Evolutionary conservation across 768 basidiomycete species (phyloP).

Genomic region (Nidularia sp.): DNA sequence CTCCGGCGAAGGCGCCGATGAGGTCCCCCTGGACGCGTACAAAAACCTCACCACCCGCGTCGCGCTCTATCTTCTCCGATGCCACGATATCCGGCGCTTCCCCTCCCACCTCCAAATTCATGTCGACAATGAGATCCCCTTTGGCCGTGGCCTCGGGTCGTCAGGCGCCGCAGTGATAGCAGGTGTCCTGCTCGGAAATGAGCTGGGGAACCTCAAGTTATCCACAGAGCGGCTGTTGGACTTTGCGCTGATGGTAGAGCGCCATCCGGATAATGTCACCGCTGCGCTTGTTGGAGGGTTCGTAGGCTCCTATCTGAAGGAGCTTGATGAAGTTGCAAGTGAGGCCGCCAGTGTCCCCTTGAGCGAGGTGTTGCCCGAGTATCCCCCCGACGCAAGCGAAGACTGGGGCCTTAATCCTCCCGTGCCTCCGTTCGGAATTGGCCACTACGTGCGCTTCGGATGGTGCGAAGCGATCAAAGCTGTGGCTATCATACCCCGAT

Average conservation of each 20-base stretch:
- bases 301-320: constrained; percentile 92
- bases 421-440: constrained; percentile 83
- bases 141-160: constrained; percentile 95
- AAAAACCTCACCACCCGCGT: constrained; percentile 97
- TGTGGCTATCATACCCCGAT: constrained; percentile 89
- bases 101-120: constrained; percentile 75
- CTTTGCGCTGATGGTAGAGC: constrained; percentile 97
- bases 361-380: constrained; percentile 94
- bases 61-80: constrained; percentile 96
- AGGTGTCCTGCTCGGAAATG: constrained; percentile 85
- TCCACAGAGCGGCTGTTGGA: constrained; percentile 76
- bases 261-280: constrained; percentile 98
- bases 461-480: constrained; percentile 87
- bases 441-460: constrained; percentile 87
- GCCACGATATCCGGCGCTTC: constrained; percentile 70
- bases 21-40: constrained; percentile 92
- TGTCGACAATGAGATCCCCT: constrained; percentile 91
- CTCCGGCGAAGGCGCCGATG: constrained; percentile 82
- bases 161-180: constrained; percentile 99
- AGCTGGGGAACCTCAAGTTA: constrained; percentile 73
- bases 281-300: constrained; percentile 97
- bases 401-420: constrained; percentile 91
- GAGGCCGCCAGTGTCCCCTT: constrained; percentile 88
- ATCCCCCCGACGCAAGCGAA: constrained; percentile 87
- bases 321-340: constrained; percentile 77